Evolutionary conservation across 1,284 basidiomycete species (phyloP).

Genomic region (Afroboletus lepidellus): DNA sequence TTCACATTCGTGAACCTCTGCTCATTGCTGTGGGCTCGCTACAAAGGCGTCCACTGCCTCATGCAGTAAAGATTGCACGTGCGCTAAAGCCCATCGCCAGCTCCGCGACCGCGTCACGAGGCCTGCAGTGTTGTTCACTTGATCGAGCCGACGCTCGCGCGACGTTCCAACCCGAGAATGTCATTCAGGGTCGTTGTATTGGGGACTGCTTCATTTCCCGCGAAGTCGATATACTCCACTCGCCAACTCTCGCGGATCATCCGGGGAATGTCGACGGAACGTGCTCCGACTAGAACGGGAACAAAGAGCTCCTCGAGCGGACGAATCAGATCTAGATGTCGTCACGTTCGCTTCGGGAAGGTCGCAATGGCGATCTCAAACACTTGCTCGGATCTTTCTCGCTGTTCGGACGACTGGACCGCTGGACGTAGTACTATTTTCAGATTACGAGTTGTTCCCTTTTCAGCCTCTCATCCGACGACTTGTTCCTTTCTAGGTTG

Average conservation of each 20-base stretch:
- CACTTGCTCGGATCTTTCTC: background rate
- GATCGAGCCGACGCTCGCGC: background rate
- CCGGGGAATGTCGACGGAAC: background rate
- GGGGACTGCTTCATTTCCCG: background rate
- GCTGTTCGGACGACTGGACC: background rate
- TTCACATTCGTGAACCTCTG: background rate
- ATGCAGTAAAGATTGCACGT: background rate
- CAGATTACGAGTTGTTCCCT: background rate
- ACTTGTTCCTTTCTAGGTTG: too few species aligned
- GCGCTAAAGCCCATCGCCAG: background rate
- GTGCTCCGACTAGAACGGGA: background rate
- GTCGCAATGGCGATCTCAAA: background rate
- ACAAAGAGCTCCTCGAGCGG: background rate
- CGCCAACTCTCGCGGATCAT: background rate
- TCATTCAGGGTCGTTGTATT: background rate
- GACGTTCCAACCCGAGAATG: background rate
- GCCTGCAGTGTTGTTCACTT: background rate
- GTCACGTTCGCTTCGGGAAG: background rate
- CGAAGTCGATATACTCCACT: background rate
- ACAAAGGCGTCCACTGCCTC: background rate
- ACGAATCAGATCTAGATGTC: background rate
- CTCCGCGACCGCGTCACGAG: background rate
- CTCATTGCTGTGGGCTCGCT: background rate
- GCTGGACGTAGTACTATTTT: background rate
- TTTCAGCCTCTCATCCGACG: too few species aligned